These are phyloP conservation scores for Tetrastigma voinierianum DNA, from an alignment of 164 flowering plant genomes.

Conservation along the genomic window DNA sequence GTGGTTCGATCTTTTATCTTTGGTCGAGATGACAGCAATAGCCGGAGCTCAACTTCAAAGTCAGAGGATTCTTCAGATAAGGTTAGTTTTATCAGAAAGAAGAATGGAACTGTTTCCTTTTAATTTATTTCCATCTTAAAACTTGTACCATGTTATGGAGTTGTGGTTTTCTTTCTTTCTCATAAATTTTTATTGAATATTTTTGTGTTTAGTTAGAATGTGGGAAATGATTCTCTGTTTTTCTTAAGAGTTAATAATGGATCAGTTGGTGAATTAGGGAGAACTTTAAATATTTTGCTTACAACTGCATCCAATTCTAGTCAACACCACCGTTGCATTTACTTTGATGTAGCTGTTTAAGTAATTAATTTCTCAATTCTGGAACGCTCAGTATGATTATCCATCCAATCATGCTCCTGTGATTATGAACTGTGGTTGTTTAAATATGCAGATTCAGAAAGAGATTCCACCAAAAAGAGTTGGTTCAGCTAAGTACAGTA, in stretches of 20 bases:
- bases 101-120: not conserved
- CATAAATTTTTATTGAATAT: too few relatives aligned
- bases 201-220: too few relatives aligned
- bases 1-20: slow-evolving; percentile 63
- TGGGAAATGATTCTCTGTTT: too few relatives aligned
- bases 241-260: too few relatives aligned
- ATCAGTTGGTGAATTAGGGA: too few relatives aligned
- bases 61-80: slow-evolving; percentile 53
- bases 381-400: too few relatives aligned
- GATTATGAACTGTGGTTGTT: not conserved
- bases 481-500: slow-evolving; percentile 43
- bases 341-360: too few relatives aligned
- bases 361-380: too few relatives aligned
- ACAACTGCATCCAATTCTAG: too few relatives aligned
- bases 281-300: too few relatives aligned
- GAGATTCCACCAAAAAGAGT: slow-evolving; percentile 34
- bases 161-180: too few relatives aligned
- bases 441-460: slow-evolving; percentile 35
- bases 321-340: too few relatives aligned
- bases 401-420: not conserved
- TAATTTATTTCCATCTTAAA: not conserved
- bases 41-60: slow-evolving; percentile 53
- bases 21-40: slow-evolving; percentile 83
- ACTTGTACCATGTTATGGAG: not conserved
- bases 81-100: slow-evolving; percentile 34